A percentile compares a stretch with the other conserved stretches of the same genome.
Conservation (phyloP, 129 eudicot genomes). For the Glebionis coronaria region DNA sequence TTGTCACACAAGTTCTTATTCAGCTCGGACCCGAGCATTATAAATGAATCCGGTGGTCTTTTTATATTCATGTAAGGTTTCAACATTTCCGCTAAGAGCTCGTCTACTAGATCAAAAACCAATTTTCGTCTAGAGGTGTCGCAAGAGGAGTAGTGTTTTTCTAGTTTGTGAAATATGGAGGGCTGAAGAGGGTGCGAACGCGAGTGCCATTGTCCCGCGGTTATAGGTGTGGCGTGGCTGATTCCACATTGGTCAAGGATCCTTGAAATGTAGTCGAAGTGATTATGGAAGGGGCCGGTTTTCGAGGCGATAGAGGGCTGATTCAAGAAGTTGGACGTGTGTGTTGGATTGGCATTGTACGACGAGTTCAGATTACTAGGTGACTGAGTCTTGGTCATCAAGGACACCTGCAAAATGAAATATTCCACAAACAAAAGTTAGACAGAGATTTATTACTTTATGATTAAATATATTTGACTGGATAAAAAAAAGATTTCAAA, state of each 20-base stretch:
- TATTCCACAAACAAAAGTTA: slow-evolving; percentile 14
- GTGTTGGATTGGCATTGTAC: slow-evolving; percentile 43
- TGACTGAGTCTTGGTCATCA: slow-evolving; percentile 46
- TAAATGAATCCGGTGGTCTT: slow-evolving; percentile 10
- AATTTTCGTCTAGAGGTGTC: slow-evolving; percentile 32
- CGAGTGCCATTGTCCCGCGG: slow-evolving; percentile 56
- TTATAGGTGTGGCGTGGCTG: slow-evolving; percentile 34
- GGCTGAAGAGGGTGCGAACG: slow-evolving; percentile 76
- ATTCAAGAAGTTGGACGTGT: slow-evolving; percentile 17
- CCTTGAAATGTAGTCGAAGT: slow-evolving; percentile 43
- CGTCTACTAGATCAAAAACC: slow-evolving; percentile 57
- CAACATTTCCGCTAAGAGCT: slow-evolving; percentile 43
- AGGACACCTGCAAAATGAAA: slow-evolving; percentile 45
- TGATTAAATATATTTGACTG: no score
- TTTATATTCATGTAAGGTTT: slow-evolving; percentile 38
- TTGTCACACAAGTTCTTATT: slow-evolving; percentile 28
- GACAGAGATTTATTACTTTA: neutral
- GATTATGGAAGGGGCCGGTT: neutral
- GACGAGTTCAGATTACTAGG: slow-evolving; percentile 51
- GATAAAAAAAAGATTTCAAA: no score
- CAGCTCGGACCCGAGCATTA: slow-evolving; percentile 25
- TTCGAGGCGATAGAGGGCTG: neutral
- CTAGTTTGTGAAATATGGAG: slow-evolving; percentile 50
- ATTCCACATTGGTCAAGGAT: slow-evolving; percentile 51
- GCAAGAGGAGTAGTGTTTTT: slow-evolving; percentile 21